phyloP scores from a whole-genome alignment of 345 rosid species.

The Citrus hindsii region DNA sequence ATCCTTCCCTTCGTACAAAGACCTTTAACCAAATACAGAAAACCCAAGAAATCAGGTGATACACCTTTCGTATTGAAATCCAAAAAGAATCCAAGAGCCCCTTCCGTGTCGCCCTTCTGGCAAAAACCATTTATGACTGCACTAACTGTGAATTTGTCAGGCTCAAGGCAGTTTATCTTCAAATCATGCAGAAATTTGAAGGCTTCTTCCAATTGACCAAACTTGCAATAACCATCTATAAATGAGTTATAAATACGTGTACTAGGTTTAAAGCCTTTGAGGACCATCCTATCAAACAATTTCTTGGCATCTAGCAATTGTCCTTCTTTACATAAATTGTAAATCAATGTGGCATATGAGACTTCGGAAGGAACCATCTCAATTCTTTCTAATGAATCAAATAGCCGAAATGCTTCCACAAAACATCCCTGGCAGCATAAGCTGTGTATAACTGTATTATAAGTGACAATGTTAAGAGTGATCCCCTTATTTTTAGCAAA shows the following conservation, averaged over 20 bases:
- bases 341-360: constrained; percentile 63
- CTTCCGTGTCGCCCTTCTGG: constrained; percentile 75
- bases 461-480: constrained; percentile 52
- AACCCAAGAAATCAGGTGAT: constrained; percentile 79
- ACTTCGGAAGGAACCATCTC: constrained; percentile 55
- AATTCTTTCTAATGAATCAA: constrained; percentile 68
- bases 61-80: constrained; percentile 49
- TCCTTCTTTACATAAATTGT: constrained; percentile 65
- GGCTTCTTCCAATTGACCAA: constrained; percentile 65
- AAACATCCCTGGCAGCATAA: constrained; percentile 79
- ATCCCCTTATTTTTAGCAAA: constrained; percentile 51
- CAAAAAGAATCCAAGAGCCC: constrained; percentile 53
- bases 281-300: constrained; percentile 56
- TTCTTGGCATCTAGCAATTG: constrained; percentile 57
- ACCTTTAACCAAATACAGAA: constrained; percentile 63
- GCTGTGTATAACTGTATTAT: constrained; percentile 66
- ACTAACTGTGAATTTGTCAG: constrained; percentile 70
- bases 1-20: constrained; percentile 80
- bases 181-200: constrained; percentile 40
- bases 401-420: constrained; percentile 81
- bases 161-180: constrained; percentile 42
- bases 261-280: constrained; percentile 41
- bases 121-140: constrained; percentile 67
- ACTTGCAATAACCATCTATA: constrained; percentile 56
- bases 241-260: constrained; percentile 62